Conservation (phyloP, 768 basidiomycete species). For the Stropharia rugosoannulata region DNA sequence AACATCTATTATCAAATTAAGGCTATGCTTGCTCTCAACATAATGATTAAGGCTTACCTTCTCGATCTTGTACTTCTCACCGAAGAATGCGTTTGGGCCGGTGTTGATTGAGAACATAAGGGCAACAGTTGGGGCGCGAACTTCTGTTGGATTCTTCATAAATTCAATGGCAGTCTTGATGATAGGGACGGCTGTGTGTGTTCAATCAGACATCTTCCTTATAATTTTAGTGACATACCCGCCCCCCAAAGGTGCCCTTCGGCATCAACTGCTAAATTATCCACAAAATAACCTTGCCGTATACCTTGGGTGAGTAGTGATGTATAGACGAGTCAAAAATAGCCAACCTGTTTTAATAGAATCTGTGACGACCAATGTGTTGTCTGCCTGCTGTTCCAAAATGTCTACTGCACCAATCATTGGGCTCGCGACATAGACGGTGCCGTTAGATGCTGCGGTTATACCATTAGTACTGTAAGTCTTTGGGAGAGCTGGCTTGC, state of each 20-base stretch:
- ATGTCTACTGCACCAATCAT: slow-evolving; percentile 44
- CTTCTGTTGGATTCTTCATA: slow-evolving; percentile 37
- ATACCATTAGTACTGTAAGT: slow-evolving; percentile 64
- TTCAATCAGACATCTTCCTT: neutral
- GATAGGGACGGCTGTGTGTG: slow-evolving; percentile 43
- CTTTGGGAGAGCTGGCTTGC: slow-evolving; percentile 53
- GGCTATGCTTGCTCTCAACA: neutral
- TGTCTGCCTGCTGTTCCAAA: slow-evolving; percentile 58
- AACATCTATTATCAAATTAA: slow-evolving; percentile 45
- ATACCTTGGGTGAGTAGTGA: neutral
- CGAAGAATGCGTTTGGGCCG: slow-evolving; percentile 50
- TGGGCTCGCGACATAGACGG: slow-evolving; percentile 56
- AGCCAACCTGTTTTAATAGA: slow-evolving; percentile 50
- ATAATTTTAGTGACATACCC: slow-evolving; percentile 30
- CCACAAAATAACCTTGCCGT: slow-evolving; percentile 30
- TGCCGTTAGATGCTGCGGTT: slow-evolving; percentile 52
- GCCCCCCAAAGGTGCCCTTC: slow-evolving; percentile 65
- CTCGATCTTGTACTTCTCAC: slow-evolving; percentile 57
- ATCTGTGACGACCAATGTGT: slow-evolving; percentile 56
- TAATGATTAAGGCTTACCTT: slow-evolving; percentile 37
- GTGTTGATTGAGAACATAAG: slow-evolving; percentile 54
- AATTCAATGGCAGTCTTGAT: slow-evolving; percentile 34
- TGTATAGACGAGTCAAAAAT: neutral
- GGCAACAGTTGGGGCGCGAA: slow-evolving; percentile 44
- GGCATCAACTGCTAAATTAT: slow-evolving; percentile 62